These are phyloP conservation scores for Coriolopsis trogii DNA, from an alignment of 1,284 basidiomycete genomes.

Conservation along the genomic window DNA sequence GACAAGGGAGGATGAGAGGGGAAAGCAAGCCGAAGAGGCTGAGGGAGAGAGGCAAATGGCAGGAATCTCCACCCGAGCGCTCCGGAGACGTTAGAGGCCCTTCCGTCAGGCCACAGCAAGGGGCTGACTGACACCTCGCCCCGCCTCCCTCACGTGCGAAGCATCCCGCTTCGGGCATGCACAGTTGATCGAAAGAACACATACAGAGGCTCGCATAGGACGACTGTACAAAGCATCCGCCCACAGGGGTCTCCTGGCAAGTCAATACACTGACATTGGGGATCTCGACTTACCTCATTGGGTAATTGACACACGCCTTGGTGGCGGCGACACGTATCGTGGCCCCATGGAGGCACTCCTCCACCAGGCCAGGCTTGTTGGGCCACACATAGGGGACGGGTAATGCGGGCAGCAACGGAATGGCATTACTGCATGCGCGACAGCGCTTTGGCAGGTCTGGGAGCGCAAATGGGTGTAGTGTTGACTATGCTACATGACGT, in stretches of 20 bases:
- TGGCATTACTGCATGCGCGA: too few species aligned
- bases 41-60: background rate
- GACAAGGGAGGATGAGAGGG: background rate
- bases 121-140: conserved; percentile 20
- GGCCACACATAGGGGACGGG: too few species aligned
- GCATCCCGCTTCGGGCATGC: background rate
- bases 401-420: too few species aligned
- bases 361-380: too few species aligned
- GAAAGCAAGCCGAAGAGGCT: background rate
- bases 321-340: background rate
- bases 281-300: background rate
- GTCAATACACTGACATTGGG: too few species aligned
- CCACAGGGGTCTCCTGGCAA: too few species aligned
- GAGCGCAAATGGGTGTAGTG: background rate
- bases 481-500: conserved; percentile 10
- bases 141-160: background rate
- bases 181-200: too few species aligned
- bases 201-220: too few species aligned
- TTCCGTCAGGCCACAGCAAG: conserved; percentile 14
- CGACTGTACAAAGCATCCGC: too few species aligned
- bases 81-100: conserved; percentile 10
- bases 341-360: too few species aligned
- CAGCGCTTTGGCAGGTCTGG: too few species aligned
- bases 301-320: background rate
- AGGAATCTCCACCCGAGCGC: conserved; percentile 9